These are phyloP conservation scores for Apophysomyces ossiformis DNA, from an alignment of 371 early-diverging fungal genomes.

Conservation along the genomic window DNA sequence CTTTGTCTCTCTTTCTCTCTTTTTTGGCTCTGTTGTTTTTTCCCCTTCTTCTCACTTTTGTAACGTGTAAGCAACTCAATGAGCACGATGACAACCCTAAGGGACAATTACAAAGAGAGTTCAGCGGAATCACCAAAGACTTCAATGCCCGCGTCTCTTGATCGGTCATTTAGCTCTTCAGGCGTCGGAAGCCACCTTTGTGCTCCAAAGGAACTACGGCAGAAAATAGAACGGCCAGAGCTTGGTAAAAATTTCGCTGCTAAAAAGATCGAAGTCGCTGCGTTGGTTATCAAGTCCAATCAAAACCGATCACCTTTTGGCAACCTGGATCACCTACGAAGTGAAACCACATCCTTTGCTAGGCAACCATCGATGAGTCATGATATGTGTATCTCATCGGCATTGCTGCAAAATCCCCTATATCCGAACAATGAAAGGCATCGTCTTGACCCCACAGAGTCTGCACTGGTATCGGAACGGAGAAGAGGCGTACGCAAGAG, in stretches of 20 bases:
- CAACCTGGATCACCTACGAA: neutral
- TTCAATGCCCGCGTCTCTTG: neutral
- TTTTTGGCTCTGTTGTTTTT: neutral
- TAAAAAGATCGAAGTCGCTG: conserved; percentile 26
- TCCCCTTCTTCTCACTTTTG: neutral
- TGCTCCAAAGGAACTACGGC: neutral
- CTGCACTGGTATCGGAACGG: conserved; percentile 1
- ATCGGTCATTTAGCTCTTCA: no score
- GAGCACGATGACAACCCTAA: neutral
- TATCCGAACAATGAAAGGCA: conserved; percentile 11
- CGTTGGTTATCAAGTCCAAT: conserved; percentile 26
- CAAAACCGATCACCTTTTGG: conserved; percentile 12
- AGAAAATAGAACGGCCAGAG: conserved; percentile 12
- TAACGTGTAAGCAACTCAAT: neutral
- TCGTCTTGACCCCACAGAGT: conserved; percentile 9
- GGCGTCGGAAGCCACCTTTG: neutral
- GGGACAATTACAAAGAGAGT: neutral
- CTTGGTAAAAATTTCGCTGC: conserved; percentile 24
- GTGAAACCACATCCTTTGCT: neutral
- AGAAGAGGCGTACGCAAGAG: conserved; percentile 20
- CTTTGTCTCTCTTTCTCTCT: neutral
- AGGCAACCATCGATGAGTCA: no score
- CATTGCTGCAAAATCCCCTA: neutral
- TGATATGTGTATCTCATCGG: no score
- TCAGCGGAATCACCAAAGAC: neutral